Conservation (phyloP, 73 alveolate species). For the Halteria grandinella region DNA sequence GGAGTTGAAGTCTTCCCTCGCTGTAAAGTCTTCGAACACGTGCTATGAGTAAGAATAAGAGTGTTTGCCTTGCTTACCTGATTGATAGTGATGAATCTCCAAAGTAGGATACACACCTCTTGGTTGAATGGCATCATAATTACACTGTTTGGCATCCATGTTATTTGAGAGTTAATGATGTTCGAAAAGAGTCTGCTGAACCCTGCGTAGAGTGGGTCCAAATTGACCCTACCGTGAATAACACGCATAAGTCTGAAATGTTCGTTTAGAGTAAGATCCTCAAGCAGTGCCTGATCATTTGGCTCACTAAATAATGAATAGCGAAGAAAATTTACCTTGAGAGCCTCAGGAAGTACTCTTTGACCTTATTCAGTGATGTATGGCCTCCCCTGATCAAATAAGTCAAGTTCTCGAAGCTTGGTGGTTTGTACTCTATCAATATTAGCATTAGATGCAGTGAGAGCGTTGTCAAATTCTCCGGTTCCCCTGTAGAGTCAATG, state of each 20-base stretch:
- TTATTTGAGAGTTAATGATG: conserved; percentile 44
- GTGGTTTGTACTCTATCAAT: conserved; percentile 69
- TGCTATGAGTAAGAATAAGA: conserved; percentile 6
- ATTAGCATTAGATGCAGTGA: conserved; percentile 54
- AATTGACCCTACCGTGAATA: conserved; percentile 67
- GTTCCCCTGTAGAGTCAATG: conserved; percentile 47
- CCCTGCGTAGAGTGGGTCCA: conserved; percentile 56
- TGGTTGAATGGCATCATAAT: conserved; percentile 60
- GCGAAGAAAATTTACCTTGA: conserved; percentile 13
- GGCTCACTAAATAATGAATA: conserved; percentile 11
- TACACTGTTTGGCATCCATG: conserved; percentile 60
- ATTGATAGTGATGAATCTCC: conserved; percentile 65
- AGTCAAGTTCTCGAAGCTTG: conserved; percentile 59
- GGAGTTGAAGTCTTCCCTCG: conserved; percentile 58
- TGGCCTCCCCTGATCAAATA: conserved; percentile 64
- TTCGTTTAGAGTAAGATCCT: conserved; percentile 68
- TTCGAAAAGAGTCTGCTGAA: conserved; percentile 44
- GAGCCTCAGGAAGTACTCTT: conserved; percentile 22
- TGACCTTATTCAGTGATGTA: conserved; percentile 38
- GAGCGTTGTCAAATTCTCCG: conserved; percentile 27
- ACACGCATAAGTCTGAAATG: conserved; percentile 64
- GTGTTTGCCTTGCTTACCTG: background rate
- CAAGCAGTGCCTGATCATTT: conserved; percentile 23
- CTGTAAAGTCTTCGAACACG: conserved; percentile 52
- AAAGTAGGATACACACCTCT: conserved; percentile 55